These are phyloP conservation scores for Syzygium syzygioides DNA, from an alignment of 441 rosid genomes.

Conservation along the genomic window DNA sequence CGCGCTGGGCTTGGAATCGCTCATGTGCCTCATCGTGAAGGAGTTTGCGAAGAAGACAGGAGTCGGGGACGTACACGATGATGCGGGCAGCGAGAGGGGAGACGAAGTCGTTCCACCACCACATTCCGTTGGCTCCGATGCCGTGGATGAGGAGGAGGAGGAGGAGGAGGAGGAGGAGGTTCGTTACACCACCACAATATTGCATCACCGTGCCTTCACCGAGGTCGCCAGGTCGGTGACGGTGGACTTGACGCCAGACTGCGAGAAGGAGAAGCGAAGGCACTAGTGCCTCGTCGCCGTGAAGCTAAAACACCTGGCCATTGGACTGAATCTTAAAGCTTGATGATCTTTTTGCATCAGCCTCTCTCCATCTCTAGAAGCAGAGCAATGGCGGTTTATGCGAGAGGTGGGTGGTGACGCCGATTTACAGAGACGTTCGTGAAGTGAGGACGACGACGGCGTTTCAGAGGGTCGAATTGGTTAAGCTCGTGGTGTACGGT, in stretches of 20 bases:
- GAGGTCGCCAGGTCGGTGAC: background rate
- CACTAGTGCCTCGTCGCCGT: background rate
- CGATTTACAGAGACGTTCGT: background rate
- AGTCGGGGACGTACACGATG: no score
- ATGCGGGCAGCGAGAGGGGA: no score
- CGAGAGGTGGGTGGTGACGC: background rate
- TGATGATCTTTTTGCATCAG: background rate
- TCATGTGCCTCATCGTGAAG: no score
- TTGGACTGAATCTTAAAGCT: background rate
- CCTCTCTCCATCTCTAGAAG: background rate
- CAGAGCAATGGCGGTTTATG: background rate
- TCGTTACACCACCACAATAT: background rate
- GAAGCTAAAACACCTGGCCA: background rate
- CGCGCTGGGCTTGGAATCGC: no score
- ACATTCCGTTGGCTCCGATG: background rate
- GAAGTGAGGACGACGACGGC: background rate
- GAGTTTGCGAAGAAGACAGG: no score
- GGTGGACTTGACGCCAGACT: background rate
- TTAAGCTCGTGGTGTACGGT: background rate
- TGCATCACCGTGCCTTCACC: background rate
- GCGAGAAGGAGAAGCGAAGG: background rate
- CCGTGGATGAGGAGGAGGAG: background rate
- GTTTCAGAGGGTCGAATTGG: background rate
- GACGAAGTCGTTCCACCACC: no score
- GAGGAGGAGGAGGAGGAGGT: background rate